These are phyloP conservation scores for Solanum sejunctum DNA, from an alignment of 257 asterid genomes.

Conservation along the genomic window DNA sequence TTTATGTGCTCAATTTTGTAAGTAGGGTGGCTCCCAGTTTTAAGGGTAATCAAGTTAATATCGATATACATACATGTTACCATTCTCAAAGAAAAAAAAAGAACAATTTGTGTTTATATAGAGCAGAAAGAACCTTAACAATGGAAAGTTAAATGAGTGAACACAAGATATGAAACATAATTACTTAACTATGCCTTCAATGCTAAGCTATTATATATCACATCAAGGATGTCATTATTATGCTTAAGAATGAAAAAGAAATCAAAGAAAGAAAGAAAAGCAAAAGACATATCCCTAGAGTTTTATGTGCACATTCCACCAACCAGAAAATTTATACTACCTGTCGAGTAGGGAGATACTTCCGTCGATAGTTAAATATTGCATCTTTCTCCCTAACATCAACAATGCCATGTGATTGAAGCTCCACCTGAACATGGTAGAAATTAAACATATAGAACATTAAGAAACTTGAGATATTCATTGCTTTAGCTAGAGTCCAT, in stretches of 20 bases:
- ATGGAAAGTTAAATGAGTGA: not conserved
- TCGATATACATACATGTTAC: not conserved
- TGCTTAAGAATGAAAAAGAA: not conserved
- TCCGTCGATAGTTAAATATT: constrained; percentile 66
- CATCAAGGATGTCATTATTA: not conserved
- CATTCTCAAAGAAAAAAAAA: not conserved
- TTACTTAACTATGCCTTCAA: not conserved
- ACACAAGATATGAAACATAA: not conserved
- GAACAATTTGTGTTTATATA: not conserved
- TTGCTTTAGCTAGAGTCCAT: not conserved
- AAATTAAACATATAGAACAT: constrained; percentile 4
- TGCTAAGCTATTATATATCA: not conserved
- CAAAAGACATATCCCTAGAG: not conserved
- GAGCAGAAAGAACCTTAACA: not conserved
- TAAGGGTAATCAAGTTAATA: not conserved
- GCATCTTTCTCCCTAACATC: constrained; percentile 56
- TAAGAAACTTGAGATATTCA: not conserved
- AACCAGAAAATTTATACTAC: constrained; percentile 12
- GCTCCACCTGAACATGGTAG: constrained; percentile 49
- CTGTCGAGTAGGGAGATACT: constrained; percentile 87
- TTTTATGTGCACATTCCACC: not conserved
- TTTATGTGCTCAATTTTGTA: not conserved
- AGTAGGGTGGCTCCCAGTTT: not conserved
- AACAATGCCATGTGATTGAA: constrained; percentile 41
- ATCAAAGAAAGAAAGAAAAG: not conserved